phyloP scores from a whole-genome alignment of 768 basidiomycete species.

The Tricholoma sp. region DNA sequence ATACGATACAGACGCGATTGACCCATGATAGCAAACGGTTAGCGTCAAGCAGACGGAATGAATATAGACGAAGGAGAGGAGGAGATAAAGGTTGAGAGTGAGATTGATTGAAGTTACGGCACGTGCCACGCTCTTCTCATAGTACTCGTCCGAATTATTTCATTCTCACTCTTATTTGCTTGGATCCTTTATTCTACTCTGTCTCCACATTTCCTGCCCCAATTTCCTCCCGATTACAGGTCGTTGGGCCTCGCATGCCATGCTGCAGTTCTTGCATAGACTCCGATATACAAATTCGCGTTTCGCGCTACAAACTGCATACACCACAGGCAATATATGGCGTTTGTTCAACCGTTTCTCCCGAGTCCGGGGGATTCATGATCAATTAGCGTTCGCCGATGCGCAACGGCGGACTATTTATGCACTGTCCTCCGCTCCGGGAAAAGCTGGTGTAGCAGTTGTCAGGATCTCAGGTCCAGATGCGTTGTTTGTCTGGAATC shows the following conservation, averaged over 20 bases:
- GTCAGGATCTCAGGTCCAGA: slow-evolving; percentile 80
- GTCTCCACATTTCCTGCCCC: too few species aligned
- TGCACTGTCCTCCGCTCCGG: slow-evolving; percentile 83
- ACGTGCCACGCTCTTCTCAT: too few species aligned
- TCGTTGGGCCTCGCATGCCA: not conserved
- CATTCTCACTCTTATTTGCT: not conserved
- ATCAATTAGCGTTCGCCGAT: slow-evolving; percentile 27
- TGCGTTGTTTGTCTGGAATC: slow-evolving; percentile 55
- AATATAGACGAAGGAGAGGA: not conserved
- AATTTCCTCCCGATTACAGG: too few species aligned
- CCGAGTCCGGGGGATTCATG: not conserved
- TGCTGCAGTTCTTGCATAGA: slow-evolving; percentile 3
- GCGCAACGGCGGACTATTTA: slow-evolving; percentile 77
- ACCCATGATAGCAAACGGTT: slow-evolving; percentile 42
- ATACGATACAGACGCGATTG: slow-evolving; percentile 64
- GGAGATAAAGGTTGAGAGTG: not conserved
- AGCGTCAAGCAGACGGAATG: not conserved
- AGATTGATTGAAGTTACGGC: not conserved
- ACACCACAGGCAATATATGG: not conserved
- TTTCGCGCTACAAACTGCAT: not conserved
- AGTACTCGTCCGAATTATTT: not conserved
- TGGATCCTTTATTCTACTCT: too few species aligned
- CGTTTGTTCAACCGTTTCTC: not conserved
- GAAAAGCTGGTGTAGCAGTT: slow-evolving; percentile 80
- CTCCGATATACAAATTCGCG: not conserved